A percentile compares a stretch with the other conserved stretches of the same genome.
phyloP scores from a whole-genome alignment of 2,329 filamentous ascomycete genomes.

The Aaosphaeria pasadenensis region DNA sequence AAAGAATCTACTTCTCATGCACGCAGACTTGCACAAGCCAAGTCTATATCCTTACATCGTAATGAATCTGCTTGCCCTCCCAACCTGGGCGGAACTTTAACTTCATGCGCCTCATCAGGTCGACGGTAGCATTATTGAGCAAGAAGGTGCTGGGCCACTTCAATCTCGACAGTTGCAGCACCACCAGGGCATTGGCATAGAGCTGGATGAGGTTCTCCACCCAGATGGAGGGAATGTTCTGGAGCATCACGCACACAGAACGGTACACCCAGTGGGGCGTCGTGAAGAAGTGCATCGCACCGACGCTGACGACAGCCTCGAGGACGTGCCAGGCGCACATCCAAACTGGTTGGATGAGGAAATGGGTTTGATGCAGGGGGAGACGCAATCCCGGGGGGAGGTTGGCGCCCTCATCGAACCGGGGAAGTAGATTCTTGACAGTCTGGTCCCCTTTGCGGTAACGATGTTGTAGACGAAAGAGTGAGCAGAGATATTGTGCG shows the following conservation, averaged over 20 bases:
- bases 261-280: constrained; percentile 37
- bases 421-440: constrained; percentile 21
- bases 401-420: constrained; percentile 20
- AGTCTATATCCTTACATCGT: constrained; percentile 1
- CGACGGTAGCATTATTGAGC: constrained; percentile 24
- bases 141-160: constrained; percentile 34
- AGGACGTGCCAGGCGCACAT: constrained; percentile 28
- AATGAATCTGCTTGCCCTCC: constrained; percentile 4
- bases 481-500: constrained; percentile 31
- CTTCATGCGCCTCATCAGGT: constrained; percentile 32
- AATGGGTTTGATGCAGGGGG: constrained; percentile 29
- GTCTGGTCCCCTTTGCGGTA: constrained; percentile 31
- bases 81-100: constrained; percentile 24
- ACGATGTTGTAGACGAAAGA: constrained; percentile 33
- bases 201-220: constrained; percentile 30
- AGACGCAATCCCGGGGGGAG: constrained; percentile 26
- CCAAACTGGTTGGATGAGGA: constrained; percentile 31
- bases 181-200: constrained; percentile 33
- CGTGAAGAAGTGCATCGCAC: constrained; percentile 28
- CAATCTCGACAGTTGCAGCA: constrained; percentile 29
- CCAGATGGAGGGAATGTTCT: constrained; percentile 28
- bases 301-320: constrained; percentile 29
- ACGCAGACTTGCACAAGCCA: no score
- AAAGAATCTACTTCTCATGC: no score
- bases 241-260: constrained; percentile 28